Conservation (phyloP, 306 rosid genomes). For the Cicer bijugum region DNA sequence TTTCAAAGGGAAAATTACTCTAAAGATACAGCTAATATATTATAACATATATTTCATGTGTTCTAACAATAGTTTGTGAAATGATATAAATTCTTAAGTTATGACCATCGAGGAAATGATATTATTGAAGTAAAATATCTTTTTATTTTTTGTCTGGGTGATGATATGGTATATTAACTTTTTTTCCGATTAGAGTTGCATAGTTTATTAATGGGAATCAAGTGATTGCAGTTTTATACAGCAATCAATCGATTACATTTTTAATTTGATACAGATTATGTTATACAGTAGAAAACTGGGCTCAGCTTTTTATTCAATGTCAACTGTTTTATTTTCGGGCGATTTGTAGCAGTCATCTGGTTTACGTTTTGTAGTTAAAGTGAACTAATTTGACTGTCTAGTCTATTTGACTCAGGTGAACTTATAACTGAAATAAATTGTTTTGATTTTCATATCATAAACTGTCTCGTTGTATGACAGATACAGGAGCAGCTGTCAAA, state of each 20-base stretch:
- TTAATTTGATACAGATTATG: neutral
- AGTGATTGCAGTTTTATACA: slow-evolving; percentile 7
- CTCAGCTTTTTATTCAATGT: slow-evolving; percentile 4
- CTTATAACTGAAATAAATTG: slow-evolving; percentile 17
- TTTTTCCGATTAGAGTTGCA: slow-evolving; percentile 25
- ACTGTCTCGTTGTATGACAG: slow-evolving; percentile 41
- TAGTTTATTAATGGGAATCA: slow-evolving; percentile 6
- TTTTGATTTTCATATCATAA: slow-evolving; percentile 28
- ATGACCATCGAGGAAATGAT: slow-evolving; percentile 10
- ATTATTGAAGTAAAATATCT: neutral
- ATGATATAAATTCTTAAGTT: neutral
- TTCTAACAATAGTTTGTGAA: neutral
- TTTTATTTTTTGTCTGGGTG: neutral
- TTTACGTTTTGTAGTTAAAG: slow-evolving; percentile 21
- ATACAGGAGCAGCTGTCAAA: slow-evolving; percentile 55
- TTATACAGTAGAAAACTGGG: slow-evolving; percentile 22
- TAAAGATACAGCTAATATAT: neutral
- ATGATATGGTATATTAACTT: slow-evolving; percentile 21
- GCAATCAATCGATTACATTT: slow-evolving; percentile 17
- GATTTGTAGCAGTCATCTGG: slow-evolving; percentile 10
- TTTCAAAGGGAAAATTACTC: no score
- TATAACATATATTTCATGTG: neutral
- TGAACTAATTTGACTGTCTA: slow-evolving; percentile 17
- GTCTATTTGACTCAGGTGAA: slow-evolving; percentile 30
- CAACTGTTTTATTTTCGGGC: slow-evolving; percentile 28